Evolutionary conservation across 805 yeast genomes (phyloP).

Genomic region (Barnettozyma populi): DNA sequence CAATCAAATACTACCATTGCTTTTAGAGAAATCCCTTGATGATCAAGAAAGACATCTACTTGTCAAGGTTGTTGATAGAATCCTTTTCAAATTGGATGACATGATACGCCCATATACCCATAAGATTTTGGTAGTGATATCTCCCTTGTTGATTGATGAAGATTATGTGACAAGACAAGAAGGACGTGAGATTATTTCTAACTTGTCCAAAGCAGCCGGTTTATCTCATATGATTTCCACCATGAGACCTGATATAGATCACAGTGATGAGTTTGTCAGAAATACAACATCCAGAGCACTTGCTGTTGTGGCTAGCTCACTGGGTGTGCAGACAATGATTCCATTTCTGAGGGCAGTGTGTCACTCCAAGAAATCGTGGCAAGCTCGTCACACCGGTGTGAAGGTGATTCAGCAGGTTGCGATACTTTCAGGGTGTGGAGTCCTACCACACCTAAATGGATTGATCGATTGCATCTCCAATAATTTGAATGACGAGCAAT

Average conservation of each 20-base stretch:
- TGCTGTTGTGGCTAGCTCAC: slow-evolving; percentile 76
- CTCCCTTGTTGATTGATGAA: slow-evolving; percentile 78
- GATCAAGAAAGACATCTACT: slow-evolving; percentile 81
- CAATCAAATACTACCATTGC: slow-evolving; percentile 66
- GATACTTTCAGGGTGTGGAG: slow-evolving; percentile 57
- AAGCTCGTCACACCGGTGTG: slow-evolving; percentile 78
- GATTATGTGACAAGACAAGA: slow-evolving; percentile 69
- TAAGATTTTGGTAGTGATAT: slow-evolving; percentile 63
- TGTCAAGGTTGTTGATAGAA: slow-evolving; percentile 68
- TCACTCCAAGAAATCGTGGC: slow-evolving; percentile 70
- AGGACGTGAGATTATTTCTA: slow-evolving; percentile 74
- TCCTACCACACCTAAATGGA: slow-evolving; percentile 66
- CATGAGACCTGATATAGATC: slow-evolving; percentile 77
- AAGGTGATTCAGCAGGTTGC: slow-evolving; percentile 75
- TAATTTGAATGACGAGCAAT: slow-evolving; percentile 61
- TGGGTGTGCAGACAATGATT: slow-evolving; percentile 65
- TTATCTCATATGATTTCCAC: slow-evolving; percentile 72
- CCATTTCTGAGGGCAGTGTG: slow-evolving; percentile 84
- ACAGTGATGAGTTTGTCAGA: slow-evolving; percentile 74
- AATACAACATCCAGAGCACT: slow-evolving; percentile 71
- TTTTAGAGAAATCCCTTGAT: slow-evolving; percentile 65
- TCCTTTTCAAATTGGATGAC: slow-evolving; percentile 61
- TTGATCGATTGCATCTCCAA: slow-evolving; percentile 56
- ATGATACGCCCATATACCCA: slow-evolving; percentile 67
- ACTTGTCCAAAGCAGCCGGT: slow-evolving; percentile 77